Evolutionary conservation across 1,139 yeast species (phyloP), one percentile per base, ranked within the genome.

Genomic region (Protomyces pachydermus): DNA sequence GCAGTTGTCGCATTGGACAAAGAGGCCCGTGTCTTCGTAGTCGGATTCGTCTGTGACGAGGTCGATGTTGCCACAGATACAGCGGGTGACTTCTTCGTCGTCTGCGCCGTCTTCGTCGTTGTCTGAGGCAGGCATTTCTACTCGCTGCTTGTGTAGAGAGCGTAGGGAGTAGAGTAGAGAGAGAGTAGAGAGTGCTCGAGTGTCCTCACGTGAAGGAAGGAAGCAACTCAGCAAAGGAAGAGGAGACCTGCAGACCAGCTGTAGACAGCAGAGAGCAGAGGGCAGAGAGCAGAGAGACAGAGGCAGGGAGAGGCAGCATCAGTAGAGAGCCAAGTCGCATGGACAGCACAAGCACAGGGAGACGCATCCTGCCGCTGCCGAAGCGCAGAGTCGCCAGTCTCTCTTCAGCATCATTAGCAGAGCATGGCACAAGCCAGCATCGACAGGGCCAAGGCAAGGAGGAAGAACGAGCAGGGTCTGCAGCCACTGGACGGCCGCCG

Each of bases 1-100:
- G 73, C 97, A 90, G 23, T 76, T 71, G 65, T 87, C 96, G 74
- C 97, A 90, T 71, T 87, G 88, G 45, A 87, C 83, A 91, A 88
- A 87, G 42, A 81, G 63, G 16, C 65, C 79, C 3, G 88, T 84
- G 20, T 81, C 79, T 34, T 54, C 58, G 32, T 79, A 78, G 67
- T 86, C 91, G 3, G 66, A 69, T 8, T 80, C 82, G 1, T 80
- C 85, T 28, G 55, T 37, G 8, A 32, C 45, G 65, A 80, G 87
- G 68, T 84, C 78, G 69, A 82, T 85, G 67, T 54, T 45, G 12
- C 80, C 83, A 70, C 86, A 85, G 16, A 80, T 82, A 72, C 96
- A 88, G 48, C 84, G 77, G 6, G 87, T 87, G 35, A 77, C 79
- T 45, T 58, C 64, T 28, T 51, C 61, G 28, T 60, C 54, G 28